Percentiles rank a stretch among this genome's conserved stretches.
Conservation (phyloP, 495 filamentous ascomycete genomes). For the Neurospora intermedia region DNA sequence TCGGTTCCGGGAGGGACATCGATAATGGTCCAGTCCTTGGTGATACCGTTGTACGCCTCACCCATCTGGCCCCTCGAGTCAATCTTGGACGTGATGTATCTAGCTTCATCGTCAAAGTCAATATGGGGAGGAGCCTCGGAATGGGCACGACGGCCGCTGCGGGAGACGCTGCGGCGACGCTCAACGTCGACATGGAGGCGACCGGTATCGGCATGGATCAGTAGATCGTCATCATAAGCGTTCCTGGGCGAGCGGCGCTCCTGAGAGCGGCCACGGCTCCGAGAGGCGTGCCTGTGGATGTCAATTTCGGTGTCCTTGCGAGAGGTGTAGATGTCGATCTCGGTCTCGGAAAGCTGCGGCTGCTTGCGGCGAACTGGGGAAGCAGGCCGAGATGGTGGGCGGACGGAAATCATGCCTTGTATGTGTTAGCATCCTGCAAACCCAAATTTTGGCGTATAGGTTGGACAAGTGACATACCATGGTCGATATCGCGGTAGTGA, state of each 20-base stretch:
- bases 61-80: slow-evolving; percentile 50
- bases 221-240: slow-evolving; percentile 29
- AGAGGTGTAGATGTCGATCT: slow-evolving; percentile 44
- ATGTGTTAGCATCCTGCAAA: slow-evolving; percentile 3
- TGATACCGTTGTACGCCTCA: slow-evolving; percentile 57
- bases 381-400: slow-evolving; percentile 37
- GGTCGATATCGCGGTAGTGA: slow-evolving; percentile 79
- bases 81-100: slow-evolving; percentile 53
- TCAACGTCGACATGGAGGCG: slow-evolving; percentile 46
- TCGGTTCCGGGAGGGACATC: slow-evolving; percentile 73
- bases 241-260: slow-evolving; percentile 23
- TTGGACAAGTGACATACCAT: slow-evolving; percentile 45
- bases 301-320: slow-evolving; percentile 39
- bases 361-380: slow-evolving; percentile 25
- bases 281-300: slow-evolving; percentile 29
- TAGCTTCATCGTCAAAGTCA: slow-evolving; percentile 47
- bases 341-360: slow-evolving; percentile 25
- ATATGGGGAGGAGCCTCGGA: slow-evolving; percentile 33
- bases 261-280: slow-evolving; percentile 19
- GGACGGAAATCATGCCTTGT: slow-evolving; percentile 32
- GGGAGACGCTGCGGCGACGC: slow-evolving; percentile 26
- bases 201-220: slow-evolving; percentile 44
- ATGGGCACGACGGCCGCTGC: slow-evolving; percentile 27
- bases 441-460: not conserved
- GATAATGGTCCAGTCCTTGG: slow-evolving; percentile 63